A percentile compares a stretch with the other conserved stretches of the same genome.
Evolutionary conservation across 2,329 filamentous ascomycete species (phyloP).

Genomic region (Penicillium concentricum): DNA sequence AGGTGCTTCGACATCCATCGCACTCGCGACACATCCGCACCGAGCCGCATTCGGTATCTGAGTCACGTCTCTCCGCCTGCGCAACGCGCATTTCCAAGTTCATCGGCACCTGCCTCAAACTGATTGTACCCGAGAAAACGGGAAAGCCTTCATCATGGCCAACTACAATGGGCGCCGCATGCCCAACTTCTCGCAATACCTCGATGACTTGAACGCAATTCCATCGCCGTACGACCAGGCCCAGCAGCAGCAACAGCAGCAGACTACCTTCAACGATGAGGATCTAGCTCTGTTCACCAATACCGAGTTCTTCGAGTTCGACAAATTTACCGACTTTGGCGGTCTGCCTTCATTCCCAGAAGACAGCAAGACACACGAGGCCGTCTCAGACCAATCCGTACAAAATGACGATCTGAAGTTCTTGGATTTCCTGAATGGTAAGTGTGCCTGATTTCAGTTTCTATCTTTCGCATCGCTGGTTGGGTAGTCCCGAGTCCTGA

Average conservation of each 20-base stretch:
- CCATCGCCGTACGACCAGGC: constrained; percentile 64
- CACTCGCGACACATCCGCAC: constrained; percentile 1
- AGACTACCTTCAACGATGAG: constrained; percentile 65
- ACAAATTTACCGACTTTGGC: constrained; percentile 44
- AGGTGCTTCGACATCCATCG: neutral
- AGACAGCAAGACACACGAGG: constrained; percentile 27
- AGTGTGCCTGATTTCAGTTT: constrained; percentile 22
- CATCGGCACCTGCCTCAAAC: constrained; percentile 1
- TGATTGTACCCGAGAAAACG: neutral
- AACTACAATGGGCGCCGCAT: constrained; percentile 73
- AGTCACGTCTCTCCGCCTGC: constrained; percentile 13
- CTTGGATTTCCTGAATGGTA: constrained; percentile 44
- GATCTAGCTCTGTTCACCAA: constrained; percentile 79
- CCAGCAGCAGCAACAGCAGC: constrained; percentile 55
- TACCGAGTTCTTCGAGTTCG: constrained; percentile 77
- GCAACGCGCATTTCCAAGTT: constrained; percentile 13
- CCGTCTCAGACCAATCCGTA: constrained; percentile 19
- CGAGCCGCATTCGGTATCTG: constrained; percentile 22
- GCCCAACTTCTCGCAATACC: constrained; percentile 85
- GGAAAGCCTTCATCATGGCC: constrained; percentile 56
- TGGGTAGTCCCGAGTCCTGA: constrained; percentile 10
- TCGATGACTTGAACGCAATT: constrained; percentile 78
- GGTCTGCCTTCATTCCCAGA: constrained; percentile 35
- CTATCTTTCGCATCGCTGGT: constrained; percentile 14
- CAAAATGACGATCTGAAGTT: constrained; percentile 40